A percentile compares a stretch with the other conserved stretches of the same genome.
Conservation (phyloP, 208 protist species). For the Novymonas esmeraldas region DNA sequence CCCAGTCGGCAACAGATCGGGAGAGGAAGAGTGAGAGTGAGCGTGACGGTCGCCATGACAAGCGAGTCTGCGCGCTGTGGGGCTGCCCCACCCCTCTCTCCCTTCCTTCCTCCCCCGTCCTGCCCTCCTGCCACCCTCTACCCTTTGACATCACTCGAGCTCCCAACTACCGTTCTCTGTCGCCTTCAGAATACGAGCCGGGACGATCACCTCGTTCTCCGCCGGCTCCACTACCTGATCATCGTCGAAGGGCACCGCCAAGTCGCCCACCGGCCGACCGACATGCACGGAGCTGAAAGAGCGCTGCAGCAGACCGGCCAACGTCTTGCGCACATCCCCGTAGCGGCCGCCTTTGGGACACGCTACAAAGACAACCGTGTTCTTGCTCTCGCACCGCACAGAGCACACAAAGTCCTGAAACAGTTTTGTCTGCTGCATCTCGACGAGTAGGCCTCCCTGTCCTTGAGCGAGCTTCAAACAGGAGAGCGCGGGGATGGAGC, state of each 20-base stretch:
- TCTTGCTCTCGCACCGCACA: constrained; percentile 55
- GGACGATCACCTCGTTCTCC: constrained; percentile 39
- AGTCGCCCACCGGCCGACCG: constrained; percentile 12
- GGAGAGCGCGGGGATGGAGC: not conserved
- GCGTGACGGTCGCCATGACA: no score
- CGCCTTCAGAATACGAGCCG: constrained; percentile 38
- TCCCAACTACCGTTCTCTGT: constrained; percentile 43
- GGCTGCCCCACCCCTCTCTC: no score
- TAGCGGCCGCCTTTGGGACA: constrained; percentile 55
- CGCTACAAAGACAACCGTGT: constrained; percentile 66
- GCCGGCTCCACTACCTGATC: constrained; percentile 31
- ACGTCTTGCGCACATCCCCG: constrained; percentile 75
- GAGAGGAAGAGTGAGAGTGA: not conserved
- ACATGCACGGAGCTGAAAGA: constrained; percentile 50
- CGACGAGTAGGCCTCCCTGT: not conserved
- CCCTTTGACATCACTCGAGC: constrained; percentile 20
- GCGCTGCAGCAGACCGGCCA: constrained; percentile 55
- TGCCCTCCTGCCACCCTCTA: not conserved
- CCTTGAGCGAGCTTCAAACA: not conserved
- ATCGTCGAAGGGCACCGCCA: constrained; percentile 33
- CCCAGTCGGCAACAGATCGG: not conserved
- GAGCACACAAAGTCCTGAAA: constrained; percentile 58
- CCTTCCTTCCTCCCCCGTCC: not conserved
- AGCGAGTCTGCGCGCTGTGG: no score
- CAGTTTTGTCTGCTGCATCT: constrained; percentile 47